Evolutionary conservation across 192 early-diverging fungal species (phyloP).

Genomic region (Diversispora epigaea): DNA sequence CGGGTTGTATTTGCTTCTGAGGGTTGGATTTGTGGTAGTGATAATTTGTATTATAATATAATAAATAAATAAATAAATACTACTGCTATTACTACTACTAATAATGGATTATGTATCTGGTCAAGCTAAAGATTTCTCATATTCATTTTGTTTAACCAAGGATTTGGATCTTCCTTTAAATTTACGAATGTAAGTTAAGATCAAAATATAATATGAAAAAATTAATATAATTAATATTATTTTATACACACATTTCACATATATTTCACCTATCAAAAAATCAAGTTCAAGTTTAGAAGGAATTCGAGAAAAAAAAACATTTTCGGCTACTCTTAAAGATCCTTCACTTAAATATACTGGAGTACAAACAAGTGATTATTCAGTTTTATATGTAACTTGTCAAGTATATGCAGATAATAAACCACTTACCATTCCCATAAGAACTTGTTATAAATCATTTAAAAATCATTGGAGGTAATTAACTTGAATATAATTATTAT

Average conservation of each 20-base stretch:
- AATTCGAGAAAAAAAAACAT: conserved; percentile 33
- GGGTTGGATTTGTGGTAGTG: no score
- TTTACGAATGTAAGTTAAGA: conserved; percentile 59
- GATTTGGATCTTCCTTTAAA: conserved; percentile 61
- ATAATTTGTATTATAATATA: no score
- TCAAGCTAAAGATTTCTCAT: conserved; percentile 36
- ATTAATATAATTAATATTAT: neutral
- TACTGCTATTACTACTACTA: no score
- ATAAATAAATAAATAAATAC: no score
- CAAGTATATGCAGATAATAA: conserved; percentile 72
- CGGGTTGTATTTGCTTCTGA: no score
- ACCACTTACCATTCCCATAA: conserved; percentile 61
- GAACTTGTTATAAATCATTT: conserved; percentile 67
- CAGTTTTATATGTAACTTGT: conserved; percentile 64
- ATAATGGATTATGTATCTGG: conserved; percentile 21
- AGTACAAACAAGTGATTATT: conserved; percentile 43
- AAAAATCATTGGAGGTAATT: conserved; percentile 54
- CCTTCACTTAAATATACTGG: conserved; percentile 40
- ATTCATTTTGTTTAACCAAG: conserved; percentile 68
- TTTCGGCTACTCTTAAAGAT: conserved; percentile 24
- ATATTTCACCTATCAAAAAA: neutral
- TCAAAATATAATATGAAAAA: neutral
- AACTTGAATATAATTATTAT: conserved; percentile 42
- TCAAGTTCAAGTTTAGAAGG: conserved; percentile 44
- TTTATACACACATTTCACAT: neutral